Base-by-base conservation (phyloP, 352 stramenopile species). In the Globisporangium yorkense region DNA sequence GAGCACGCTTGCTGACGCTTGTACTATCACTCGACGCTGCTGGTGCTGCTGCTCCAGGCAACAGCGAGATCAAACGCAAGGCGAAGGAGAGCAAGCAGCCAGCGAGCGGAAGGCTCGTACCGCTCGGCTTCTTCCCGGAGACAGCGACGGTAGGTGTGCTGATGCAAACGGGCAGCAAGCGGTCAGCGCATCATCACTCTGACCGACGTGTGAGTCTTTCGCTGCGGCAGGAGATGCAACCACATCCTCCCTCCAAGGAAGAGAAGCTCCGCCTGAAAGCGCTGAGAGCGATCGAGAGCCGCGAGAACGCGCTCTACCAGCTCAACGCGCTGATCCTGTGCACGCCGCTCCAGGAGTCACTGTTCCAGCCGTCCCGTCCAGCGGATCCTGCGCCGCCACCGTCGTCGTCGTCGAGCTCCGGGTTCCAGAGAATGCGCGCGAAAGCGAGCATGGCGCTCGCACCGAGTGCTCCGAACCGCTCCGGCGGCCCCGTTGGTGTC, bases 211-310 rank as follows among this genome's bases (percentile, higher is more conserved):
- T 51, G 37, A 3, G 33, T 39, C 33, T 13, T 43, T 53, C 33
- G 24, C 18, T 46, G 1, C 54, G 48, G 20, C 45, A 75, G 63
- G 66, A 72, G 18, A 48, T 54, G 20, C 60, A 67, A 16, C 57
- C 51, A 2, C 37, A 56, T 16, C 47, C 72, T 10, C 43, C 43
- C 6, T 80, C 56, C 8, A 89, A 79, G 46, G 79, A 88, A 63
- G 81, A 88, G 35, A 89, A 81, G 47, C 64, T 92, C n/a, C 75
- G 78, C 1, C 77, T 83, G 50, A 88, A 85, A 39, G 77, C 85
- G 16, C 61, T 92, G 31, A 82, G 85, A 60, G 61, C 68, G 20
- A 89, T 92, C 21, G 80, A 88, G 41, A 54, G 57, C 15, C 79
- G 81, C 10, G 81, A 92, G 54, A 85, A 78, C 10, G 62, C 87